Evolutionary conservation across 192 early-diverging fungal species (phyloP), one percentile per base, ranked within the genome.

Genomic region (Helicostylum pulchrum): DNA sequence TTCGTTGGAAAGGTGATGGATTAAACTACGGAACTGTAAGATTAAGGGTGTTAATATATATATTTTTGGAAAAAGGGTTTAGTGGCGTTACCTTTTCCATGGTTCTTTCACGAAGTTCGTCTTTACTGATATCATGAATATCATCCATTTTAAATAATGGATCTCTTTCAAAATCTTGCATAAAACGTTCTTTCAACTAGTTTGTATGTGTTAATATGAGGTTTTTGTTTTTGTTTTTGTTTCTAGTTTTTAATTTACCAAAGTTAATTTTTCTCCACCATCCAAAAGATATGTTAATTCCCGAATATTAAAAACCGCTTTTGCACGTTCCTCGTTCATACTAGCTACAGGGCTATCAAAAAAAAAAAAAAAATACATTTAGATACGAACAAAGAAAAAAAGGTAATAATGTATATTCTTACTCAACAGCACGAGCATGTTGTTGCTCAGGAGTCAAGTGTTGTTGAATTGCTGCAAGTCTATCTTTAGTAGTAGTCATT

Each of bases 211-310:
- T 36, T 15, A 49, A 8, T n/a, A 39, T 42, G 7, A 20, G 23
- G 4, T 19, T 31, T 49, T 43, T 66, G 15, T 65, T 80, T 76
- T 73, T 69, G 62, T 26, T 26, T 26, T 26, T 26, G 17, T 15
- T 47, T 47, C 19, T 26, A 5, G n/a, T 48, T 4, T 26, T 53
- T 14, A n/a, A 7, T 17, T 8, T 55, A 55, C 53, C 53, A 55
- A 55, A 32, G 85, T 86, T 55, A 67, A 68, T 32, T 85, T 75
- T 58, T 83, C 78, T 64, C 87, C 89, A 55, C 92, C 91, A 55
- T 96, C 94, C 43, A 96, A 70, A 68, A 88, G 88, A 74, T 92
- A 85, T 15, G 94, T 92, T 77, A 96, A 65, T 47, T 89, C 85
- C 32, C 86, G 80, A 61, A 94, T 76, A 26, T 90, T 80, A 68